These are phyloP conservation scores for Pythium dissotocum DNA, from an alignment of 352 stramenopile species.

Conservation along the genomic window DNA sequence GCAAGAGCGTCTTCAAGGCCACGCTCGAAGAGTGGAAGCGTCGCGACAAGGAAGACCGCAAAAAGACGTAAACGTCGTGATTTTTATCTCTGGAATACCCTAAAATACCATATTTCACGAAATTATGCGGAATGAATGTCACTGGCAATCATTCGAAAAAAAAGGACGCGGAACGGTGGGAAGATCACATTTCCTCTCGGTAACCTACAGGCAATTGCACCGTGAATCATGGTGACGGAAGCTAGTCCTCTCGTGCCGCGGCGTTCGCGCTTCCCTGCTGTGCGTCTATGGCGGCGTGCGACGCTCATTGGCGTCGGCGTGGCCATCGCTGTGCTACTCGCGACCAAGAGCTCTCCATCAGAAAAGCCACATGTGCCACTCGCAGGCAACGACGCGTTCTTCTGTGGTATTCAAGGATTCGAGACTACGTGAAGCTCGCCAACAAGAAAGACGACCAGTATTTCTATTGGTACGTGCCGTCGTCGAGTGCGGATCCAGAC, in stretches of 20 bases:
- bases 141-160: background rate
- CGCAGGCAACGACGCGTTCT: conserved; percentile 19
- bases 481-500: conserved; percentile 26
- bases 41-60: conserved; percentile 12
- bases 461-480: conserved; percentile 74
- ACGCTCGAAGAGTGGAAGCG: conserved; percentile 61
- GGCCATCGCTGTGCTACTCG: background rate
- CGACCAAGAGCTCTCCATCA: background rate
- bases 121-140: background rate
- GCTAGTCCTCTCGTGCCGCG: background rate
- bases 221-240: background rate
- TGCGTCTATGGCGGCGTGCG: background rate
- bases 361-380: background rate
- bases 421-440: conserved; percentile 52
- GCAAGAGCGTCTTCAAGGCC: conserved; percentile 50
- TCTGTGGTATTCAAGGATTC: conserved; percentile 38
- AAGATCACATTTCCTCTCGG: no score
- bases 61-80: conserved; percentile 8
- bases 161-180: background rate
- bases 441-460: conserved; percentile 61
- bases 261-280: background rate
- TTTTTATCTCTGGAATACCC: background rate
- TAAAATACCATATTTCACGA: background rate
- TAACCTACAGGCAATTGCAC: no score
- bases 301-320: conserved; percentile 1